phyloP scores from a whole-genome alignment of 495 filamentous ascomycete genomes.

The Neurospora terricola region DNA sequence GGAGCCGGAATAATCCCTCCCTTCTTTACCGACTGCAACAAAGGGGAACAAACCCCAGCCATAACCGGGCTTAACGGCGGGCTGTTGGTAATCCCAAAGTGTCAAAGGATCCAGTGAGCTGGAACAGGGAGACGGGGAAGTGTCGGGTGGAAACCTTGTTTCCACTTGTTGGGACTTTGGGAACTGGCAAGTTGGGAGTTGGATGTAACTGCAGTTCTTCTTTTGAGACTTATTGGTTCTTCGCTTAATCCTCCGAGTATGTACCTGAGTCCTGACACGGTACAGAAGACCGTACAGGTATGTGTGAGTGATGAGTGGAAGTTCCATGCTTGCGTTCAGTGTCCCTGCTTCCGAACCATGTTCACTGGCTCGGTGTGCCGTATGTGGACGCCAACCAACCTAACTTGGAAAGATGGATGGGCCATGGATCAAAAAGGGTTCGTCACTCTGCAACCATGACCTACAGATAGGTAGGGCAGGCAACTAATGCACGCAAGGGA shows the following conservation, averaged over 20 bases:
- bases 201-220: neutral
- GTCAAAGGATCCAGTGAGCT: neutral
- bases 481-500: neutral
- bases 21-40: neutral
- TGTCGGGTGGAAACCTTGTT: neutral
- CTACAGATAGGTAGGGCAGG: neutral
- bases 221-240: neutral
- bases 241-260: neutral
- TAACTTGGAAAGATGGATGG: neutral
- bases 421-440: neutral
- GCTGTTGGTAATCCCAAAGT: too few species aligned
- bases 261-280: neutral
- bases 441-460: neutral
- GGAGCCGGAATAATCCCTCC: too few species aligned
- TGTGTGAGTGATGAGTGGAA: neutral
- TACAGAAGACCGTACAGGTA: neutral
- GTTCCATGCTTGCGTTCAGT: neutral
- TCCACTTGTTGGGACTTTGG: neutral
- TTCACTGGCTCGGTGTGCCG: neutral
- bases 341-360: neutral
- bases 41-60: too few species aligned
- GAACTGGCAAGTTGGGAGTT: neutral
- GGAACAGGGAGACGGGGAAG: neutral
- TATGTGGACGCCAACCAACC: neutral
- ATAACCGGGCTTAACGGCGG: too few species aligned